Conservation (phyloP, 192 early-diverging fungal genomes). For the Backusella australiensis region DNA sequence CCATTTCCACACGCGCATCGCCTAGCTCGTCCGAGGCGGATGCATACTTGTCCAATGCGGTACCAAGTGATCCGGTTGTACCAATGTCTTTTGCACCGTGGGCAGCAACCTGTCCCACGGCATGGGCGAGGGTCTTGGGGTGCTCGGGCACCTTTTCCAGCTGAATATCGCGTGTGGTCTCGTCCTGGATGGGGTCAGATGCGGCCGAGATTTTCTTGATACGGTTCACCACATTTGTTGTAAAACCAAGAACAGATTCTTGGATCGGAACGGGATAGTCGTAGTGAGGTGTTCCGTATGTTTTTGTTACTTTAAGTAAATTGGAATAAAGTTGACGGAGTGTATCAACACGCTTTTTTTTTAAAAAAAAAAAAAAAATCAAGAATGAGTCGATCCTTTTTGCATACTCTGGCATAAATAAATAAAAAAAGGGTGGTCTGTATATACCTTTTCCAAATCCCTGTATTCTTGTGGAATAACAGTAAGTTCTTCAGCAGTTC, state of each 20-base stretch:
- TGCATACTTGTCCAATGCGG: slow-evolving; percentile 82
- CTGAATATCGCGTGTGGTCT: slow-evolving; percentile 29
- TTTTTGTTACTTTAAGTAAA: slow-evolving; percentile 65
- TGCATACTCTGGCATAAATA: not conserved
- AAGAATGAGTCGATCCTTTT: not conserved
- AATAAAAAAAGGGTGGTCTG: slow-evolving; percentile 3
- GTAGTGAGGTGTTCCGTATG: slow-evolving; percentile 68
- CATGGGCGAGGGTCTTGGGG: not conserved
- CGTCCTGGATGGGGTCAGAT: slow-evolving; percentile 41
- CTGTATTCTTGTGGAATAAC: slow-evolving; percentile 88
- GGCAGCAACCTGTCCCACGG: not conserved
- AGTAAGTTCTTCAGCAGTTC: slow-evolving; percentile 73
- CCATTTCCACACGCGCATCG: slow-evolving; percentile 66
- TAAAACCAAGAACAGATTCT: slow-evolving; percentile 68
- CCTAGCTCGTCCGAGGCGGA: slow-evolving; percentile 81
- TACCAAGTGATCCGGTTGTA: slow-evolving; percentile 76
- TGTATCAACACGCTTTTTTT: slow-evolving; percentile 66
- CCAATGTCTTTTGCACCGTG: slow-evolving; percentile 35
- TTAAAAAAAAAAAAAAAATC: not conserved
- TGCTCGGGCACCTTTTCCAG: slow-evolving; percentile 21
- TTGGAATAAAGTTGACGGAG: slow-evolving; percentile 61
- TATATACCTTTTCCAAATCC: slow-evolving; percentile 67
- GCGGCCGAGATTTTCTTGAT: slow-evolving; percentile 47
- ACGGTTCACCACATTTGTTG: slow-evolving; percentile 58
- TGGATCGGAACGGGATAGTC: slow-evolving; percentile 64